These are phyloP conservation scores for Ophiostoma piceae DNA, from an alignment of 2,329 filamentous ascomycete genomes.

Conservation along the genomic window DNA sequence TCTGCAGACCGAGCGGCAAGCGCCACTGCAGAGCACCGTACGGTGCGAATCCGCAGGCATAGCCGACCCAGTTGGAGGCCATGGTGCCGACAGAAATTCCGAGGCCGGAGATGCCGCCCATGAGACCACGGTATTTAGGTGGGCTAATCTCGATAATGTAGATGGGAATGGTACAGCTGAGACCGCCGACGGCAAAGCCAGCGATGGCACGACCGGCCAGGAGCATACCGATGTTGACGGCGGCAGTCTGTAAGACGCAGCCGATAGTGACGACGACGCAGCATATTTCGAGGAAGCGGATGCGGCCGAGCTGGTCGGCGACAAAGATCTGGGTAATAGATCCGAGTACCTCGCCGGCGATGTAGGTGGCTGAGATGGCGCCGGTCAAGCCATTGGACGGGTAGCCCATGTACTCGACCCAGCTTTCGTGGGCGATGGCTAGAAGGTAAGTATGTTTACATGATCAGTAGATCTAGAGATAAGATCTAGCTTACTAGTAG, in stretches of 20 bases:
- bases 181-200: slow-evolving; percentile 41
- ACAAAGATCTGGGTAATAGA: slow-evolving; percentile 49
- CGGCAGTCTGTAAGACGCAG: slow-evolving; percentile 48
- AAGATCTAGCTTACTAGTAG: slow-evolving; percentile 30
- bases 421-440: slow-evolving; percentile 54
- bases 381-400: slow-evolving; percentile 52
- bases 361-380: slow-evolving; percentile 52
- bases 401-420: slow-evolving; percentile 54
- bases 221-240: slow-evolving; percentile 52
- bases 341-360: slow-evolving; percentile 54
- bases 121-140: slow-evolving; percentile 45
- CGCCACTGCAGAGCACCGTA: slow-evolving; percentile 52
- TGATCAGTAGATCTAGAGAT: background rate
- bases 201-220: slow-evolving; percentile 46
- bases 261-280: slow-evolving; percentile 52
- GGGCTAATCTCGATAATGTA: slow-evolving; percentile 52
- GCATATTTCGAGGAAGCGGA: slow-evolving; percentile 50
- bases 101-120: slow-evolving; percentile 49
- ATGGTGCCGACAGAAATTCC: slow-evolving; percentile 53
- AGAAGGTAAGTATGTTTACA: background rate
- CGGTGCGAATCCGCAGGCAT: slow-evolving; percentile 48
- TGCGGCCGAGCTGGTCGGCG: slow-evolving; percentile 49
- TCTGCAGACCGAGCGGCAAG: slow-evolving; percentile 49
- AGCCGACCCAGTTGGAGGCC: slow-evolving; percentile 54
- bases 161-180: slow-evolving; percentile 50